Base-by-base conservation (phyloP, 306 rosid species). In the Dicorynia guianensis region DNA sequence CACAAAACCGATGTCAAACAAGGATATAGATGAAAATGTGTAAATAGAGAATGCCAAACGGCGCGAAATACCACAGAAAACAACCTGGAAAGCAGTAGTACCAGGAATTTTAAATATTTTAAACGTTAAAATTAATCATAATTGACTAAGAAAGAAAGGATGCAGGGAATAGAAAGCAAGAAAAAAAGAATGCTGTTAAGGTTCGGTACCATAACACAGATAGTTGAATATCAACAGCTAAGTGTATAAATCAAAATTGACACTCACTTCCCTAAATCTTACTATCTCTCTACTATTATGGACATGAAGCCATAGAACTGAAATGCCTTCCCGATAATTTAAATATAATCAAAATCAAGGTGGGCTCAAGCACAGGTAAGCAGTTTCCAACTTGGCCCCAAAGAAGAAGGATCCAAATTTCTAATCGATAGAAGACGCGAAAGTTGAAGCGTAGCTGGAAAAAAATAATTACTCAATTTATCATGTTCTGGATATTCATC, bases 351-450 rank as follows among this genome's bases (percentile, higher is more conserved):
- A 36, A 60, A 36, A 60, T 10, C 20, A 60, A 17, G 40, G 50
- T 19, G 68, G 57, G 67, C 80, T 76, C 57, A 43, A 42, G 25
- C 38, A 55, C 48, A 43, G 67, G 57, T 34, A 62, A 52, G 9
- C 50, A 50, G 48, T 35, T 52, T 18, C 53, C 67, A 18, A 44
- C 11, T 3, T 2, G 36, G 68, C 25, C 43, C 11, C 3, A 34
- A 5, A 58, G 8, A 49, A 7, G n/a, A n/a, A 11, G 9, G 67
- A 75, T 56, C 80, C 74, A 56, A 66, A 11, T 11, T 44, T 18
- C 46, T 39, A 30, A 64, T 30, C 59, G 33, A 46, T 9, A 59
- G 44, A 35, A 47, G 36, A 46, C 46, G 46, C 59, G 33, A 13
- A 74, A 62, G 19, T 18, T 12, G 19, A n/a, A 56, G 19, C 54